Conservation (phyloP, 139 green algal genomes). For the Volvox africanus region DNA sequence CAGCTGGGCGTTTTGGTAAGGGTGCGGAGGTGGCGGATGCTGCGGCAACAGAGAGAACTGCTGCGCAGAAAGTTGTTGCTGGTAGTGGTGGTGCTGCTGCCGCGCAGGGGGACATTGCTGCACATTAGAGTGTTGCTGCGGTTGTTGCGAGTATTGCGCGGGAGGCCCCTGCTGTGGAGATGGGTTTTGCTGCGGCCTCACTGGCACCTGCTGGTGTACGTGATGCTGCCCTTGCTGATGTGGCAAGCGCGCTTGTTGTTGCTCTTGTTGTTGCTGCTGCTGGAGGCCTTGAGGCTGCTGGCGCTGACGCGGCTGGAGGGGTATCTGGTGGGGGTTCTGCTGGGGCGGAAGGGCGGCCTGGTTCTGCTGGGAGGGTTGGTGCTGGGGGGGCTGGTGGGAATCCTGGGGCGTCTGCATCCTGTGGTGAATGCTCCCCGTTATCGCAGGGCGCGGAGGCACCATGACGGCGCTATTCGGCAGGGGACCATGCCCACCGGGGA, state of each 20-base stretch:
- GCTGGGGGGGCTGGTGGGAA: not conserved
- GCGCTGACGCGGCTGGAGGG: not conserved
- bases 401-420: not conserved
- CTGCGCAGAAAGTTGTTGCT: not conserved
- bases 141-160: no score
- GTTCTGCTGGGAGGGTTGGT: not conserved
- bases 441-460: not conserved
- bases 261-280: not conserved
- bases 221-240: no score
- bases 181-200: no score
- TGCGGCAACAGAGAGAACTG: not conserved
- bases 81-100: not conserved
- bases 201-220: no score
- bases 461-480: no score
- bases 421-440: not conserved
- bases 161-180: no score
- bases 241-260: not conserved
- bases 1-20: not conserved
- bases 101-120: not conserved
- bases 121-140: not conserved
- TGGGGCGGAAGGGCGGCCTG: no score
- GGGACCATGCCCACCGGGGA: no score
- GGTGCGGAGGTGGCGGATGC: not conserved
- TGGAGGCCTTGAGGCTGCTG: not conserved
- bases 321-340: not conserved